Percentiles rank a stretch among this genome's conserved stretches.
Evolutionary conservation across 768 basidiomycete species (phyloP).

Genomic region (Panellus pusillus): DNA sequence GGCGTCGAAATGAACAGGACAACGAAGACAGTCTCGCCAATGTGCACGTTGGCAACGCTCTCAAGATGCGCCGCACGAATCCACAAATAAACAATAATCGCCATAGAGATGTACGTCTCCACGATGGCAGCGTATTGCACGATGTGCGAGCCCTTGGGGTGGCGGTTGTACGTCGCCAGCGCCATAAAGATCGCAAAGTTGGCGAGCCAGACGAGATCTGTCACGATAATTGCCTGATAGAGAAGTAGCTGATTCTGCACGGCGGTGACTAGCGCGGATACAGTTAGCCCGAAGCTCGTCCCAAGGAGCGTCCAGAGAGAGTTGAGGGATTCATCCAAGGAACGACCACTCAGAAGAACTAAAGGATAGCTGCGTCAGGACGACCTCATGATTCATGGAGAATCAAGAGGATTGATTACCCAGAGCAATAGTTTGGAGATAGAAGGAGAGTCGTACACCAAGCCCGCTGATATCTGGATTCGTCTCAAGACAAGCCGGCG

Average conservation of each 20-base stretch:
- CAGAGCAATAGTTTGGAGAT: slow-evolving; percentile 26
- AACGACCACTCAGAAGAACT: background rate
- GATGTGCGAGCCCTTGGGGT: slow-evolving; percentile 13
- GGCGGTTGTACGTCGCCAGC: slow-evolving; percentile 28
- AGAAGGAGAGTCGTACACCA: slow-evolving; percentile 28
- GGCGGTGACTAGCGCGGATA: slow-evolving; percentile 27
- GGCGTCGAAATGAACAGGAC: slow-evolving; percentile 1
- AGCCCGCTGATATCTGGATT: slow-evolving; percentile 27
- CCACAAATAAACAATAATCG: slow-evolving; percentile 22
- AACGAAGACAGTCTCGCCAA: slow-evolving; percentile 10
- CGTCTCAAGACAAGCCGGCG: slow-evolving; percentile 4
- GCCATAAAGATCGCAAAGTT: slow-evolving; percentile 28
- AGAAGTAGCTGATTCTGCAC: slow-evolving; percentile 18
- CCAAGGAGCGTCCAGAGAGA: slow-evolving; percentile 29
- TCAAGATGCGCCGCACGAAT: slow-evolving; percentile 6
- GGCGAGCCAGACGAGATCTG: slow-evolving; percentile 27
- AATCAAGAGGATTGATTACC: slow-evolving; percentile 6
- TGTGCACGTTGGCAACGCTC: background rate
- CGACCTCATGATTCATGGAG: background rate
- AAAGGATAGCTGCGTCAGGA: background rate
- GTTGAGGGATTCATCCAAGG: slow-evolving; percentile 22
- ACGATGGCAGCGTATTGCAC: slow-evolving; percentile 24
- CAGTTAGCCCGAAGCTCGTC: slow-evolving; percentile 26
- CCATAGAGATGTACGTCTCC: slow-evolving; percentile 25
- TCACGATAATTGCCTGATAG: slow-evolving; percentile 27